Evolutionary conservation across 805 yeast species (phyloP).

Genomic region (Kurtzmaniella cleridarum): DNA sequence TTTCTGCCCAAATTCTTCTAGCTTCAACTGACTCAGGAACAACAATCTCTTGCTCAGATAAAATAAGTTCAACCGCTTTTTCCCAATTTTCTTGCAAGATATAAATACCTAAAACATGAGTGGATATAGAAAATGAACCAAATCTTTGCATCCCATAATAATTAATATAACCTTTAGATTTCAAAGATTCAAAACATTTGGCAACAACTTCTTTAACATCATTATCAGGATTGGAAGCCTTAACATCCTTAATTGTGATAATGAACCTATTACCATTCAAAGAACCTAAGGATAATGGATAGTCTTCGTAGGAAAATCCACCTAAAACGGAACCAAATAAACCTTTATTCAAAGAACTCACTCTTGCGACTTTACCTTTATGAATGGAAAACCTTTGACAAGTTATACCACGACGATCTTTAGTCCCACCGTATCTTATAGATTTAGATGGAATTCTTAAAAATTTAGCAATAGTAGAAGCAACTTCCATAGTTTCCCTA

Average conservation of each 20-base stretch:
- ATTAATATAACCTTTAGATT: conserved; percentile 76
- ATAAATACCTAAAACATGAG: conserved; percentile 77
- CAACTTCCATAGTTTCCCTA: conserved; percentile 96
- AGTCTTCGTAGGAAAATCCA: conserved; percentile 62
- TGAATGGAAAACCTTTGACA: conserved; percentile 74
- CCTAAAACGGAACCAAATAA: conserved; percentile 78
- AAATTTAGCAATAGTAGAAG: conserved; percentile 64
- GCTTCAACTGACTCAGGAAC: conserved; percentile 81
- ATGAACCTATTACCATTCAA: conserved; percentile 83
- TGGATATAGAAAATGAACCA: conserved; percentile 91
- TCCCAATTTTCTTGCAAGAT: conserved; percentile 73
- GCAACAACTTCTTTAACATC: conserved; percentile 43
- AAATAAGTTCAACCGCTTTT: conserved; percentile 68
- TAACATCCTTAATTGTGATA: conserved; percentile 76
- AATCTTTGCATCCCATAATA: conserved; percentile 98
- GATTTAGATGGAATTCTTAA: conserved; percentile 67
- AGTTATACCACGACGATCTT: conserved; percentile 94
- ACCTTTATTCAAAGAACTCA: conserved; percentile 69
- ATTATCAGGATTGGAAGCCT: conserved; percentile 25
- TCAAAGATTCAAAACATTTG: conserved; percentile 52
- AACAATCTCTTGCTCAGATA: conserved; percentile 82
- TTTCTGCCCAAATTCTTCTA: conserved; percentile 74
- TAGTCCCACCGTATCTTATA: conserved; percentile 88
- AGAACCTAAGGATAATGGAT: conserved; percentile 70
- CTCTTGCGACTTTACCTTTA: conserved; percentile 66